Percentiles rank a stretch among this genome's conserved stretches.
phyloP scores from a whole-genome alignment of 1,139 yeast species.

The Scheffersomyces titani region DNA sequence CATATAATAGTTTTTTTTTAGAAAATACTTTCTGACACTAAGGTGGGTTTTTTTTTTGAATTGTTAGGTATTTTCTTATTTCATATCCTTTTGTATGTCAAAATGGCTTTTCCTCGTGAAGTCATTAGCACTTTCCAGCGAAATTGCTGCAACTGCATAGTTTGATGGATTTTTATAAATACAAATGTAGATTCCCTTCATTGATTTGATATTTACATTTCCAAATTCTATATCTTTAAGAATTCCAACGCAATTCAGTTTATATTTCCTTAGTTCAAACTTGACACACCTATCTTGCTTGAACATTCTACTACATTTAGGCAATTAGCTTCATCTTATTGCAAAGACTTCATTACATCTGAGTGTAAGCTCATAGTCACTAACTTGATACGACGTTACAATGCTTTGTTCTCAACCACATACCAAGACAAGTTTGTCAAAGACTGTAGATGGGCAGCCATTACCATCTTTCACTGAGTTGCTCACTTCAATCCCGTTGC shows the following conservation, averaged over 20 bases:
- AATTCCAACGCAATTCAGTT: background rate
- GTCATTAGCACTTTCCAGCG: background rate
- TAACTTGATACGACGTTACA: background rate
- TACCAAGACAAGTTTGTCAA: background rate
- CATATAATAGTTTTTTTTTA: background rate
- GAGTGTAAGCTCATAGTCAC: background rate
- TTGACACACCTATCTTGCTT: background rate
- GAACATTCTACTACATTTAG: background rate
- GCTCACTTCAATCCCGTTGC: conserved; percentile 37
- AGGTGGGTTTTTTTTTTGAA: background rate
- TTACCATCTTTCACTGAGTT: conserved; percentile 43
- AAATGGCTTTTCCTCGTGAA: background rate
- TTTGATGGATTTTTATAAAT: background rate
- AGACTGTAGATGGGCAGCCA: conserved; percentile 1
- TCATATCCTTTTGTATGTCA: background rate
- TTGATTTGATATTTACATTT: background rate
- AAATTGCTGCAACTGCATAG: background rate
- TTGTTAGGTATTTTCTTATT: background rate
- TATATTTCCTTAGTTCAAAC: background rate
- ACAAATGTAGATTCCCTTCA: background rate
- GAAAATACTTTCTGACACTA: background rate
- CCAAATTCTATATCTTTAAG: too few relatives aligned
- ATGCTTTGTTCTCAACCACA: background rate
- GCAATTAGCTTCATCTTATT: background rate
- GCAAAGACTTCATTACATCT: background rate